Evolutionary conservation across 2,329 filamentous ascomycete species (phyloP), one percentile per base, ranked within the genome.

Genomic region (Nigrospora sphaerica): DNA sequence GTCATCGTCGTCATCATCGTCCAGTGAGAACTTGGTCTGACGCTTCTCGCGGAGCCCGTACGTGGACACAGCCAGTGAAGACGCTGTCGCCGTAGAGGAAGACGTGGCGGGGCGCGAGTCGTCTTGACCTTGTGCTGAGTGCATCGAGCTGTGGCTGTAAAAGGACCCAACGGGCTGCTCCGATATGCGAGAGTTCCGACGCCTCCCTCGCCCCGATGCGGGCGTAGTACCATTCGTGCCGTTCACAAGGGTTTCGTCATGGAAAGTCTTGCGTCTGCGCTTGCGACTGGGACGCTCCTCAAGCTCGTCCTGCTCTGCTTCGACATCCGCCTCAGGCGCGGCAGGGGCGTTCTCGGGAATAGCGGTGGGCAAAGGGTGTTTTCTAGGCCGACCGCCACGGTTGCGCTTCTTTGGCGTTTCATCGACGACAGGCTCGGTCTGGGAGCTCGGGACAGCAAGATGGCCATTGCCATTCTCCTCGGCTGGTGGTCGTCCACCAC

Each of bases 11-110:
- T 65, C 71, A 39, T 72, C 69, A 10, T 72, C 68, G 38, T 76
- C 69, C 5, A 76, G 69, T 1, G 70, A 67, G 64, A 76, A 78
- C 42, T 74, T 72, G 54, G 75, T 75, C 54, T 75, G 74, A 10
- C 74, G 69, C 58, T 78, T 79, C 28, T 75, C 74, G 4, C 77
- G 69, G 50, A 80, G 54, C n/a, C 57, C 71, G 1, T 76, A 76
- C 54, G 76, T 70, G 0, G 76, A 78, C 44, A 73, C 72, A 4
- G 62, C 65, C 2, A 74, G 77, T 10, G 23, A 28, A 33, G 71
- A 71, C 3, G 64, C 64, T 9, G 72, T 73, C 11, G 68, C 72
- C 7, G 73, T 77, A 1, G 77, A 80, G 0, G 73, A 75, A 2
- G 78, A 70, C 0, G 76, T 76, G 0, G 69, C 71, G 1, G 76